Evolutionary conservation across 495 filamentous ascomycete species (phyloP).

Genomic region (Halenospora varia): DNA sequence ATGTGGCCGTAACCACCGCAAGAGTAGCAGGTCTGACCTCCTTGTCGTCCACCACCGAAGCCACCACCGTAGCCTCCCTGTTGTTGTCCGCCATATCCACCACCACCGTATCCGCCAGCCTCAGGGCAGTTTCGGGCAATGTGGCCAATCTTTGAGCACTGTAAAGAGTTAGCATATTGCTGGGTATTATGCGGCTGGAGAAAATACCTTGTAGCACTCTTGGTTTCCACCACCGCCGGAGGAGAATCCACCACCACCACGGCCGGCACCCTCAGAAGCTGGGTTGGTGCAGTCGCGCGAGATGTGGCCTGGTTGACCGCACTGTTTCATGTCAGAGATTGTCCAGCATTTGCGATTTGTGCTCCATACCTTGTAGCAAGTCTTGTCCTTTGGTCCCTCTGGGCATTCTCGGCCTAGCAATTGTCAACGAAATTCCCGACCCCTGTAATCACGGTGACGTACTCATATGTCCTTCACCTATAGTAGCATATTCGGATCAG

Average conservation of each 20-base stretch:
- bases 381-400: slow-evolving; percentile 85
- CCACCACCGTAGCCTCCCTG: slow-evolving; percentile 47
- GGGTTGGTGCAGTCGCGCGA: slow-evolving; percentile 82
- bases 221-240: slow-evolving; percentile 27
- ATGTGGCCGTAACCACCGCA: slow-evolving; percentile 97
- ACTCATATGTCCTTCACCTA: slow-evolving; percentile 74
- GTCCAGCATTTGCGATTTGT: neutral
- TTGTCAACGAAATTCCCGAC: slow-evolving; percentile 1
- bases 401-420: slow-evolving; percentile 78
- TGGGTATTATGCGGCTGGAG: neutral
- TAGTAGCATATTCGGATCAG: slow-evolving; percentile 44
- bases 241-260: slow-evolving; percentile 35
- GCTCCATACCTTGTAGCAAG: slow-evolving; percentile 68
- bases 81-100: slow-evolving; percentile 34
- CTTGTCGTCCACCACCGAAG: slow-evolving; percentile 39
- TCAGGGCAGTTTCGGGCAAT: slow-evolving; percentile 94
- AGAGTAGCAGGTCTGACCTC: slow-evolving; percentile 88
- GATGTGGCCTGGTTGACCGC: slow-evolving; percentile 83
- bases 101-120: slow-evolving; percentile 36
- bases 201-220: slow-evolving; percentile 86
- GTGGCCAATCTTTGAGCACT: slow-evolving; percentile 92
- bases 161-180: slow-evolving; percentile 16
- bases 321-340: slow-evolving; percentile 28
- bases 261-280: slow-evolving; percentile 45
- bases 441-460: slow-evolving; percentile 31